Conservation (phyloP, 352 stramenopile species). For the Phytopythium montanum region DNA sequence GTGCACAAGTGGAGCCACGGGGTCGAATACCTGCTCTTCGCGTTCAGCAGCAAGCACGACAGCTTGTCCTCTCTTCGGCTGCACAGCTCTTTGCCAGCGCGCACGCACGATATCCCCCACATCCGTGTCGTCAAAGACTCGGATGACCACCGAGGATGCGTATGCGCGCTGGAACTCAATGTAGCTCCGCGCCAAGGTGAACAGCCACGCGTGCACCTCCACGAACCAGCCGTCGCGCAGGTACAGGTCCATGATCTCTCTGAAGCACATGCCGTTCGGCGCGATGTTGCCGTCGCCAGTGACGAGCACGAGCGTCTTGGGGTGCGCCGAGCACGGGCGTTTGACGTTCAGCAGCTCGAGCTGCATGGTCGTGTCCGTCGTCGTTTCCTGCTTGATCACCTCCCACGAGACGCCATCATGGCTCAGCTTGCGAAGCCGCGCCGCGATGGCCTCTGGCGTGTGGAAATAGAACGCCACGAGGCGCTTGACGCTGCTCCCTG, state of each 20-base stretch:
- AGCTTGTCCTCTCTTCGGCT: no score
- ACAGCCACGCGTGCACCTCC: slow-evolving; percentile 6
- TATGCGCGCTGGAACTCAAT: slow-evolving; percentile 7
- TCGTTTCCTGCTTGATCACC: slow-evolving; percentile 5
- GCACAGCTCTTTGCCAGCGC: no score
- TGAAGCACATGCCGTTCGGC: slow-evolving; percentile 5
- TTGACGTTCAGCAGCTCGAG: slow-evolving; percentile 2
- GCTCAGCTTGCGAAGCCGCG: neutral
- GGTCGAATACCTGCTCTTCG: no score
- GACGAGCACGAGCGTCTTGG: slow-evolving; percentile 2
- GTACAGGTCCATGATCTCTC: slow-evolving; percentile 5
- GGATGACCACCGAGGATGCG: neutral
- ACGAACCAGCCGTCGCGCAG: slow-evolving; percentile 4
- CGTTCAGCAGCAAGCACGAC: no score
- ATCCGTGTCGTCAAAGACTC: neutral
- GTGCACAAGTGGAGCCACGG: no score
- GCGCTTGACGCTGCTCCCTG: neutral
- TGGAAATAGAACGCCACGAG: slow-evolving; percentile 4
- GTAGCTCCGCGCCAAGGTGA: slow-evolving; percentile 1
- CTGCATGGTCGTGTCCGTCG: slow-evolving; percentile 1
- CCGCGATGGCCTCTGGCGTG: neutral
- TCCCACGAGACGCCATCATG: slow-evolving; percentile 1
- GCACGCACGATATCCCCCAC: no score
- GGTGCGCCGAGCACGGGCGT: neutral
- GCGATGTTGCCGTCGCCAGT: slow-evolving; percentile 4